These are phyloP conservation scores for Coemansia sp. DNA, from an alignment of 192 early-diverging fungal species.

Conservation along the genomic window DNA sequence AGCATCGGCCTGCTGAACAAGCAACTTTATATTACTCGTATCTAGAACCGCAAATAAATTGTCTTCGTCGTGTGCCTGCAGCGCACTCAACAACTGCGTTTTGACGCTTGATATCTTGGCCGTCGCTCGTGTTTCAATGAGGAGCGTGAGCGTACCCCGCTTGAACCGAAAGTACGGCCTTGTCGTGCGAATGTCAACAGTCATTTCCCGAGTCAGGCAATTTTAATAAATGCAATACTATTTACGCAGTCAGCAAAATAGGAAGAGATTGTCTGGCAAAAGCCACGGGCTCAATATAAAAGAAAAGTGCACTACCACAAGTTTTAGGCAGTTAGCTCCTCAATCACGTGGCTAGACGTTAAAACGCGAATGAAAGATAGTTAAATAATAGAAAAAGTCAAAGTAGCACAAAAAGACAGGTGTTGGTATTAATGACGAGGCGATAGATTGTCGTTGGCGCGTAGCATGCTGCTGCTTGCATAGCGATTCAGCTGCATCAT, in stretches of 20 bases:
- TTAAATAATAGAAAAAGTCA: neutral
- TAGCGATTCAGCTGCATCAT: constrained; percentile 40
- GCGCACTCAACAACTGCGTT: constrained; percentile 17
- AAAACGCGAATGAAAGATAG: neutral
- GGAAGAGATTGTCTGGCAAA: too few relatives aligned
- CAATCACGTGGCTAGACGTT: neutral
- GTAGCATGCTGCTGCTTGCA: constrained; percentile 24
- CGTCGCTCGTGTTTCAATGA: constrained; percentile 19
- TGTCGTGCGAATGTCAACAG: constrained; percentile 16
- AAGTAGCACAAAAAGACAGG: neutral
- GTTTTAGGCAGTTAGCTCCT: neutral
- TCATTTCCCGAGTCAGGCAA: constrained; percentile 7
- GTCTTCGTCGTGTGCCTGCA: constrained; percentile 28
- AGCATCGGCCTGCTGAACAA: constrained; percentile 8
- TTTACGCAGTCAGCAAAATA: too few relatives aligned
- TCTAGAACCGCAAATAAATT: constrained; percentile 14
- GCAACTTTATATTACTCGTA: constrained; percentile 13
- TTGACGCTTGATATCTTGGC: constrained; percentile 19
- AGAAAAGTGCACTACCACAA: neutral
- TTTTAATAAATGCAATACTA: neutral
- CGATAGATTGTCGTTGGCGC: constrained; percentile 5
- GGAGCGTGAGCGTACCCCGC: constrained; percentile 37
- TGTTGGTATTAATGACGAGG: neutral
- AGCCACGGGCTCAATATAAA: too few relatives aligned
- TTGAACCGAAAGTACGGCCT: constrained; percentile 47